Percentiles rank a stretch among this genome's conserved stretches.
Conservation (phyloP, 2,329 filamentous ascomycete species). For the Pseudopithomyces chartarum region DNA sequence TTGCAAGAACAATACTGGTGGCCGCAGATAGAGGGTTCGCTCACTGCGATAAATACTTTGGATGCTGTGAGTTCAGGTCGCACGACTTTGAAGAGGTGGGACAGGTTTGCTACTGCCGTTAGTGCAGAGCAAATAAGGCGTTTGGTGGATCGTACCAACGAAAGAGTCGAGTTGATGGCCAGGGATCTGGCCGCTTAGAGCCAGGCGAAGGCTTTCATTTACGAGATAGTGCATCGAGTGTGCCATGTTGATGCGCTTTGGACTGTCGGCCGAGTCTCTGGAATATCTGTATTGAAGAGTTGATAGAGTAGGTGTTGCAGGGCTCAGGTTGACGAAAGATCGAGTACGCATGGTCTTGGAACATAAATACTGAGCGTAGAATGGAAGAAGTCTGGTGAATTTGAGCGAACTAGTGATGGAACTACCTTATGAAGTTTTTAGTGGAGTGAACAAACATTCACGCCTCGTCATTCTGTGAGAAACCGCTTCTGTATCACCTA, state of each 20-base stretch:
- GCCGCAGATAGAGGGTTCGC: conserved; percentile 8
- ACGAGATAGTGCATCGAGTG: conserved; percentile 5
- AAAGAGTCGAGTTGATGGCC: conserved; percentile 7
- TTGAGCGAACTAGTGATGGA: too few relatives aligned
- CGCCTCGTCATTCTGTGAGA: too few relatives aligned
- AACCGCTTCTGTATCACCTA: too few relatives aligned
- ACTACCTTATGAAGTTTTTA: too few relatives aligned
- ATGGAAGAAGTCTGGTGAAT: too few relatives aligned
- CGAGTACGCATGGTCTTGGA: too few relatives aligned
- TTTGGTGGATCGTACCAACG: not conserved
- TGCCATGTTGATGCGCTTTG: not conserved
- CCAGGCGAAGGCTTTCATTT: conserved; percentile 9
- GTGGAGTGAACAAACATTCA: too few relatives aligned
- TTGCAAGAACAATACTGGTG: conserved; percentile 7
- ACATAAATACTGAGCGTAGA: too few relatives aligned
- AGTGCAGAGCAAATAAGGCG: not conserved
- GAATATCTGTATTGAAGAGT: not conserved
- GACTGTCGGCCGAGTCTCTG: too few relatives aligned
- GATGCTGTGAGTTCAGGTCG: conserved; percentile 8
- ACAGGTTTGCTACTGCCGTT: conserved; percentile 1
- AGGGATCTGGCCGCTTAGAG: conserved; percentile 4
- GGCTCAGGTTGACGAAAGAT: too few relatives aligned
- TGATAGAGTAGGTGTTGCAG: too few relatives aligned
- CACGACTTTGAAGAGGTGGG: conserved; percentile 5
- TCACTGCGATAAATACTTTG: conserved; percentile 10